These are phyloP conservation scores for Xanthoceras sorbifolium DNA, from an alignment of 345 rosid species.

Conservation along the genomic window DNA sequence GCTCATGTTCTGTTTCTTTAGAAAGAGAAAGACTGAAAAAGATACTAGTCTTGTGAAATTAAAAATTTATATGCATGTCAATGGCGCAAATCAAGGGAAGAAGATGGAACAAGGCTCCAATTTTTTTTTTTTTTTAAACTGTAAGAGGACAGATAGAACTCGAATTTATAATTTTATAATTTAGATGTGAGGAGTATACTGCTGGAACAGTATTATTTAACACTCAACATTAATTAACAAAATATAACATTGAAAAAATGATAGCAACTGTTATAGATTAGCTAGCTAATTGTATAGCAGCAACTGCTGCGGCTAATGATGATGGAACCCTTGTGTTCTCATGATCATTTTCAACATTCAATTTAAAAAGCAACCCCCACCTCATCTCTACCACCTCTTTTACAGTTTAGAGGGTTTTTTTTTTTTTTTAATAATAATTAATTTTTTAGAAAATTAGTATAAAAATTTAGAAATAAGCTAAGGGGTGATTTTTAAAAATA, in stretches of 20 bases:
- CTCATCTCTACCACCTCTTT: background rate
- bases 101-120: too few relatives aligned
- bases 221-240: background rate
- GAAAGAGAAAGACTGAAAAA: background rate
- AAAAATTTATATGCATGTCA: slow-evolving; percentile 13
- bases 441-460: background rate
- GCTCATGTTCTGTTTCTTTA: slow-evolving; percentile 19
- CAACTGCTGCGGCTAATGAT: slow-evolving; percentile 18
- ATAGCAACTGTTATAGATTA: slow-evolving; percentile 4
- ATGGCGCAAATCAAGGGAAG: slow-evolving; percentile 48
- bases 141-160: too few relatives aligned
- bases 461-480: too few relatives aligned
- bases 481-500: background rate
- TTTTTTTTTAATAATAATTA: too few relatives aligned
- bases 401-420: background rate
- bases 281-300: background rate
- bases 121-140: too few relatives aligned
- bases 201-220: too few relatives aligned
- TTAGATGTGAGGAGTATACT: too few relatives aligned
- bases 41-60: background rate
- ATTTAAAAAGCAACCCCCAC: slow-evolving; percentile 4
- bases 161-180: too few relatives aligned
- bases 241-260: background rate
- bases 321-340: slow-evolving; percentile 21
- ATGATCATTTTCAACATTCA: slow-evolving; percentile 19